These are phyloP conservation scores for Angophora floribunda DNA, from an alignment of 345 rosid genomes.

Conservation along the genomic window DNA sequence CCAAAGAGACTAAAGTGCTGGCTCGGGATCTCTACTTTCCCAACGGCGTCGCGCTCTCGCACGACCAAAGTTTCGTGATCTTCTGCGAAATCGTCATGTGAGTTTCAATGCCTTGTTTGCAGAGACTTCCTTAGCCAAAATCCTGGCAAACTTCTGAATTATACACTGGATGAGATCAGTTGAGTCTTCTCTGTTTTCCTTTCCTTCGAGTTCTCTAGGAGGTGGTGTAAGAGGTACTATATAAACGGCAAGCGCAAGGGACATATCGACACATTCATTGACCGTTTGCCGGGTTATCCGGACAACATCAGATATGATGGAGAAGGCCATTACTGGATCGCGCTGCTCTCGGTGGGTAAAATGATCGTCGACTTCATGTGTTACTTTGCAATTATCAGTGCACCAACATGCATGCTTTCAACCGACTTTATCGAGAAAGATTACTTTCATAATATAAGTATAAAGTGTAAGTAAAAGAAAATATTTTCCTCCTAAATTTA, in stretches of 20 bases:
- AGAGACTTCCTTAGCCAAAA: constrained; percentile 38
- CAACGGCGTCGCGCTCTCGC: constrained; percentile 69
- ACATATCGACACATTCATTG: constrained; percentile 30
- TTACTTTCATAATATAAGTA: too few relatives aligned
- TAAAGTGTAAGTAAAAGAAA: too few relatives aligned
- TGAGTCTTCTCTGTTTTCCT: neutral
- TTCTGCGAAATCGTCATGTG: constrained; percentile 64
- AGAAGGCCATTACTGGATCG: constrained; percentile 75
- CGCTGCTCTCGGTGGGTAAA: constrained; percentile 74
- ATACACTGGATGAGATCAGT: neutral
- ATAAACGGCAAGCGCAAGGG: constrained; percentile 42
- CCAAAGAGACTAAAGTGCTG: constrained; percentile 35
- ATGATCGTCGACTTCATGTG: neutral
- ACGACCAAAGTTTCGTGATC: constrained; percentile 37
- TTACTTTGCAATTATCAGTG: neutral
- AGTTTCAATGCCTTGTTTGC: neutral
- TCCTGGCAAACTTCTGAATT: constrained; percentile 34
- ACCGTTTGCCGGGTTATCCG: constrained; percentile 51
- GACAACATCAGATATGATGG: constrained; percentile 73
- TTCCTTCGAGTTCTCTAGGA: constrained; percentile 22
- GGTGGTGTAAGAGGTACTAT: constrained; percentile 58
- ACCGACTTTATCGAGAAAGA: too few relatives aligned
- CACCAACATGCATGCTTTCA: neutral
- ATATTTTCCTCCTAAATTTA: too few relatives aligned
- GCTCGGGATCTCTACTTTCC: constrained; percentile 50